phyloP scores from a whole-genome alignment of 2,329 filamentous ascomycete species.

The Aphanoascus verrucosus region DNA sequence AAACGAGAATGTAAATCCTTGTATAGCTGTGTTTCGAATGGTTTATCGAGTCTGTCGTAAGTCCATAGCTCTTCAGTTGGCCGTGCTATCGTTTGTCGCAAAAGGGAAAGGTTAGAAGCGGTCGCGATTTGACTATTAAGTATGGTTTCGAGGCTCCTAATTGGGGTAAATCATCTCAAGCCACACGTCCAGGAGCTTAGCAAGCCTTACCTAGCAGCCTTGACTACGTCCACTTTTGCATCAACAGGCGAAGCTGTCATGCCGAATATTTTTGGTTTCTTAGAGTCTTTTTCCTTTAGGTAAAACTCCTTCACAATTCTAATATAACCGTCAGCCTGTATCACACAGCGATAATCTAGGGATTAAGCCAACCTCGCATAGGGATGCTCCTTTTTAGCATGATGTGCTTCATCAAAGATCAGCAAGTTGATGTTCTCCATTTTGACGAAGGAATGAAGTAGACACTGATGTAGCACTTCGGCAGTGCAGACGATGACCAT shows the following conservation, averaged over 20 bases:
- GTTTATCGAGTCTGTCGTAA: conserved; percentile 44
- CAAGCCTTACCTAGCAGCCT: conserved; percentile 47
- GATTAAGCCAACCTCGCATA: conserved; percentile 53
- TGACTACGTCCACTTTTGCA: conserved; percentile 59
- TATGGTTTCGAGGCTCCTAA: conserved; percentile 58
- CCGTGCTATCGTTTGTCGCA: conserved; percentile 49
- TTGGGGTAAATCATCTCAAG: not conserved
- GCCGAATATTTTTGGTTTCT: conserved; percentile 70
- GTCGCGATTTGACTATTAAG: conserved; percentile 79
- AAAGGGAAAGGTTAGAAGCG: conserved; percentile 48
- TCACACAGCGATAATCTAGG: not conserved
- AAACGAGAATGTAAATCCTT: conserved; percentile 44
- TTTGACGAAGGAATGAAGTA: conserved; percentile 65
- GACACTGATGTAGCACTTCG: conserved; percentile 67
- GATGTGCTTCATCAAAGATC: conserved; percentile 93
- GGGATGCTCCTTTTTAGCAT: conserved; percentile 85
- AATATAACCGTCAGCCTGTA: not conserved
- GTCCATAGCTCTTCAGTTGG: conserved; percentile 49
- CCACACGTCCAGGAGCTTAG: not conserved
- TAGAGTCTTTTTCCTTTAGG: conserved; percentile 37
- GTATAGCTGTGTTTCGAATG: conserved; percentile 57
- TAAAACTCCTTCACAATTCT: conserved; percentile 85
- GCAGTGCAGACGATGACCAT: conserved; percentile 90
- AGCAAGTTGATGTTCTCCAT: conserved; percentile 81
- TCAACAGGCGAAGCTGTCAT: conserved; percentile 97